Evolutionary conservation across 257 asterid genomes (phyloP), one percentile per base, ranked within the genome.

Genomic region (Solanum microdontum): DNA sequence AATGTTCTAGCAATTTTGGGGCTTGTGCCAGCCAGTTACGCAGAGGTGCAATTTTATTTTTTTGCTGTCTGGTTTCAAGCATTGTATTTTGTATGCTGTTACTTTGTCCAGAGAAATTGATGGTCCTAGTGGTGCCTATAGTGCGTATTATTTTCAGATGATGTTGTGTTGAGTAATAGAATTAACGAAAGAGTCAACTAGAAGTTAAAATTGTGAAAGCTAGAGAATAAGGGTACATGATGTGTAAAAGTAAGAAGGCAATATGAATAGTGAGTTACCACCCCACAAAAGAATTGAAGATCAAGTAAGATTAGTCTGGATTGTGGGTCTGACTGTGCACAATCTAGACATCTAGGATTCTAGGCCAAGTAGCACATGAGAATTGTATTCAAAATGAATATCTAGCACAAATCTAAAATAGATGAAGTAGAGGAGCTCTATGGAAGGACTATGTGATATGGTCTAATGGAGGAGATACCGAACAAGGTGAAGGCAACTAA

Each of bases 21-120:
- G 86, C 95, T 96, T 90, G 84, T 92, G 91, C 99, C 99, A 10
- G 88, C 89, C 87, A 93, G 95, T 89, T 96, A 95, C 87, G 89
- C 92, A 0, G 93, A 94, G 98, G 98, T 95, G 91, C 58, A 62
- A 51, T 1, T 40, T 43, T 40, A 75, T 39, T 75, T 39, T 19
- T 87, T 69, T 85, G 34, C 51, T 39, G n/a, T 86, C 84, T 48
- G 21, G 32, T 32, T 39, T 13, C 43, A 83, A 17, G 23, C 85
- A 55, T 80, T 86, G 39, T 70, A 69, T 28, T 24, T 58, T 4
- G 32, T 58, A 30, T 77, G 5, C 68, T 28, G 72, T 24, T 62
- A 21, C 75, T 80, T 26, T 45, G 80, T 80, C 13, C 26, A 14
- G 66, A 80, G 84, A 33, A 45, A 80, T 77, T 77, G 62, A 43